These are phyloP conservation scores for Schizophyllum amplum DNA, from an alignment of 1,284 basidiomycete species.

Conservation along the genomic window DNA sequence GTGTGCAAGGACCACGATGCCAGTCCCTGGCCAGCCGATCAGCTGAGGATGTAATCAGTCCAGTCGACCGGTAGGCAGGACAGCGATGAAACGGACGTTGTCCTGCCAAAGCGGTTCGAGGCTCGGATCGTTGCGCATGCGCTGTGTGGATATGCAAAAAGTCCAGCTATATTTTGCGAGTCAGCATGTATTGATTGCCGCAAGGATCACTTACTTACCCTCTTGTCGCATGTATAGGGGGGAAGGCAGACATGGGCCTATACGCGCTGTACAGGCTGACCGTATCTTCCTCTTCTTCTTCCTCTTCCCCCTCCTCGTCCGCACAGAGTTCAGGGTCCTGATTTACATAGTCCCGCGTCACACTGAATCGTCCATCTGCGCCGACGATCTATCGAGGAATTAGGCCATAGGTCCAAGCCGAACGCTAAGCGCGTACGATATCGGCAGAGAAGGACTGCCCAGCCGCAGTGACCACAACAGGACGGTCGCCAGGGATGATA, in stretches of 20 bases:
- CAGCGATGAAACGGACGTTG: neutral
- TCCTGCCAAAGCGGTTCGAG: neutral
- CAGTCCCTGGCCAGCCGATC: slow-evolving; percentile 3
- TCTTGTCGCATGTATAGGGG: neutral
- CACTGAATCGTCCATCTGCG: slow-evolving; percentile 10
- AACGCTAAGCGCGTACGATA: slow-evolving; percentile 3
- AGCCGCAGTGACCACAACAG: slow-evolving; percentile 1
- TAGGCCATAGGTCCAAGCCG: neutral
- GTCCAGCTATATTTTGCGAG: neutral
- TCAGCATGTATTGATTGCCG: neutral
- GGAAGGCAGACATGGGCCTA: neutral
- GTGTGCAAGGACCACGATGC: slow-evolving; percentile 2
- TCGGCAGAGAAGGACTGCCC: slow-evolving; percentile 7
- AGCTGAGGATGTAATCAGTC: neutral
- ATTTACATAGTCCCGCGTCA: slow-evolving; percentile 4
- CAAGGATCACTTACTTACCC: slow-evolving; percentile 1
- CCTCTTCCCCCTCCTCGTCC: slow-evolving; percentile 5
- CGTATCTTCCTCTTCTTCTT: neutral
- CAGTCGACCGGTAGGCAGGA: neutral
- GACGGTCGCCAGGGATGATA: neutral
- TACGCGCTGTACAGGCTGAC: neutral
- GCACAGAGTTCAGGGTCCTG: neutral
- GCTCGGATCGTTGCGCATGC: neutral
- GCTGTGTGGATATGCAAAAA: neutral
- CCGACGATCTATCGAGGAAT: slow-evolving; percentile 6